Conservation (phyloP, 148 eudicot species). For the Diospyros lotus region DNA sequence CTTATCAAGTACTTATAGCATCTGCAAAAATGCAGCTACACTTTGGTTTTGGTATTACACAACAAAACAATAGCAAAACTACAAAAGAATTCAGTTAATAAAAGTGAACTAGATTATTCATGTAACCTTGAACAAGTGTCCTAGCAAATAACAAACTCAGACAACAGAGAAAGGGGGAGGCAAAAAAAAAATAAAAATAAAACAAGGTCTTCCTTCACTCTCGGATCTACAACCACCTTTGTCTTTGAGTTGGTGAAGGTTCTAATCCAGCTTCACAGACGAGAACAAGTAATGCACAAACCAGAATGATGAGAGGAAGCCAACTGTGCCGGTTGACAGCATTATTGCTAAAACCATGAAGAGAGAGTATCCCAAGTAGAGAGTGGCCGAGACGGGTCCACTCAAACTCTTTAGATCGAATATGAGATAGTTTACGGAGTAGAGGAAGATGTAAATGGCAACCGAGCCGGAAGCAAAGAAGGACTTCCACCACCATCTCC, state of each 20-base stretch:
- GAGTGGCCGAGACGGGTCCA: slow-evolving; percentile 74
- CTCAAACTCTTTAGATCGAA: slow-evolving; percentile 81
- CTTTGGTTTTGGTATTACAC: not conserved
- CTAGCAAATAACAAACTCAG: slow-evolving; percentile 2
- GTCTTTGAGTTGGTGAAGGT: not conserved
- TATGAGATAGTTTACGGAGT: slow-evolving; percentile 67
- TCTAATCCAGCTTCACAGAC: slow-evolving; percentile 72
- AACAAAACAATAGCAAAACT: not conserved
- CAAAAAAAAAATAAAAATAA: not conserved
- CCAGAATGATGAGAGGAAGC: slow-evolving; percentile 83
- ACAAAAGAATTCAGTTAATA: not conserved
- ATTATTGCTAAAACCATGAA: slow-evolving; percentile 75
- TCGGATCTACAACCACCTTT: too few relatives aligned
- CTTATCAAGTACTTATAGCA: too few relatives aligned
- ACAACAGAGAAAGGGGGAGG: not conserved
- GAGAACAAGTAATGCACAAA: slow-evolving; percentile 85
- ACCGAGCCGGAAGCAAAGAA: slow-evolving; percentile 88
- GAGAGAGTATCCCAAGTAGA: slow-evolving; percentile 78
- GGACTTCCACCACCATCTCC: slow-evolving; percentile 93
- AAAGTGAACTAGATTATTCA: slow-evolving; percentile 6
- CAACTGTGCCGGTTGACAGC: slow-evolving; percentile 76
- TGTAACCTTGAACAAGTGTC: not conserved
- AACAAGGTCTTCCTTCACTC: not conserved
- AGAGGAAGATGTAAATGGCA: slow-evolving; percentile 74
- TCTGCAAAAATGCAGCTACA: slow-evolving; percentile 1